These are phyloP conservation scores for Colletotrichum salicis DNA, from an alignment of 2,329 filamentous ascomycete genomes.

Conservation along the genomic window DNA sequence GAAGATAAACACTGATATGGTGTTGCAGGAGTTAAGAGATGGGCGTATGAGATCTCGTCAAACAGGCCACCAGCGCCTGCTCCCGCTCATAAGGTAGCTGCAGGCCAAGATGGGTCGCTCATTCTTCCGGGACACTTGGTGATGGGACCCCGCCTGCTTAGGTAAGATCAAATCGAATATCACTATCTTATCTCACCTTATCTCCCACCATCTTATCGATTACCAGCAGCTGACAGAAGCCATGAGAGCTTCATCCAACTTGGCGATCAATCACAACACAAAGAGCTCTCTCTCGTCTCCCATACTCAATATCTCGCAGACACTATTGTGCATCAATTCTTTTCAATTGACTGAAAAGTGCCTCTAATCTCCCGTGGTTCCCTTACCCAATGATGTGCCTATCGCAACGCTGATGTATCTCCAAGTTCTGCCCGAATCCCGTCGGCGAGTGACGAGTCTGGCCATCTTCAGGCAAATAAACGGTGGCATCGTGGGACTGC, in stretches of 20 bases:
- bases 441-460: background rate
- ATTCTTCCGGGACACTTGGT: conserved; percentile 1
- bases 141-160: no score
- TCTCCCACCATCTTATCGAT: background rate
- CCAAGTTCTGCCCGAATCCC: background rate
- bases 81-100: background rate
- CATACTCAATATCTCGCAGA: no score
- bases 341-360: no score
- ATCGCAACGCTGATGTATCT: background rate
- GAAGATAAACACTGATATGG: no score
- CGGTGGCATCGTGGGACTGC: background rate
- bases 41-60: background rate
- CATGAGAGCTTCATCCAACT: no score
- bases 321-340: no score
- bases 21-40: background rate
- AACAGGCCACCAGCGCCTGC: background rate
- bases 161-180: background rate
- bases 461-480: background rate
- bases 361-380: no score
- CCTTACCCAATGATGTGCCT: background rate
- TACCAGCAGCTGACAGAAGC: background rate
- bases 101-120: conserved; percentile 1
- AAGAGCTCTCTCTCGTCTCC: background rate
- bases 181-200: background rate
- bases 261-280: background rate